phyloP scores from a whole-genome alignment of 164 flowering plant genomes.

The Aristolochia fimbriata region DNA sequence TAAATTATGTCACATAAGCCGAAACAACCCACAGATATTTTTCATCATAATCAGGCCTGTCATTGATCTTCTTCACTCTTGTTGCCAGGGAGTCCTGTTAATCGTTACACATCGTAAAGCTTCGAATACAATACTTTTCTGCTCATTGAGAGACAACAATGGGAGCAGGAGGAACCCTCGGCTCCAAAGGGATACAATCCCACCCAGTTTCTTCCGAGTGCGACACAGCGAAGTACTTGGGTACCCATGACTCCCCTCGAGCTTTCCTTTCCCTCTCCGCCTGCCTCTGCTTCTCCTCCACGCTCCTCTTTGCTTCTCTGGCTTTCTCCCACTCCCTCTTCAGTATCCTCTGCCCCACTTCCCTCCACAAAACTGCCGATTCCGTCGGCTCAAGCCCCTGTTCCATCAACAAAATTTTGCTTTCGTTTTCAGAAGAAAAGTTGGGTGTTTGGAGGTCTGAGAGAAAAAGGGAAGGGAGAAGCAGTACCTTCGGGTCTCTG shows the following conservation, averaged over 20 bases:
- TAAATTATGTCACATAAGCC: no score
- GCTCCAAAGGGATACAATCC: constrained; percentile 8
- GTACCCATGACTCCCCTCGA: constrained; percentile 43
- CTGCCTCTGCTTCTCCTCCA: constrained; percentile 60
- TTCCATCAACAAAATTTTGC: neutral
- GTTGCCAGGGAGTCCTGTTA: no score
- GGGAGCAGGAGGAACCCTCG: constrained; percentile 11
- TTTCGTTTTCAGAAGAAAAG: neutral
- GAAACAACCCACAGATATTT: no score
- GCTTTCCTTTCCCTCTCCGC: constrained; percentile 34
- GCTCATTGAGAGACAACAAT: constrained; percentile 5
- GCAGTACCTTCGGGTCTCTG: constrained; percentile 44
- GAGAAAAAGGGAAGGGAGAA: neutral
- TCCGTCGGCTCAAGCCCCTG: constrained; percentile 56
- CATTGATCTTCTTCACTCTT: no score
- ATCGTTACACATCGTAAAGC: neutral
- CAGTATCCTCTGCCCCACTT: constrained; percentile 47
- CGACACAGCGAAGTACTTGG: constrained; percentile 49
- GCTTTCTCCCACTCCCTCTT: constrained; percentile 67
- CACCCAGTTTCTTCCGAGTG: constrained; percentile 5
- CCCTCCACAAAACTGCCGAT: constrained; percentile 65
- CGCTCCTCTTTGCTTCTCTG: constrained; percentile 42
- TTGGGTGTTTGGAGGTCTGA: neutral
- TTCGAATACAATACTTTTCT: neutral
- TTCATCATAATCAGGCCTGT: no score